Evolutionary conservation across 2,329 filamentous ascomycete species (phyloP).

Genomic region (Dendrostoma leiphaemia): DNA sequence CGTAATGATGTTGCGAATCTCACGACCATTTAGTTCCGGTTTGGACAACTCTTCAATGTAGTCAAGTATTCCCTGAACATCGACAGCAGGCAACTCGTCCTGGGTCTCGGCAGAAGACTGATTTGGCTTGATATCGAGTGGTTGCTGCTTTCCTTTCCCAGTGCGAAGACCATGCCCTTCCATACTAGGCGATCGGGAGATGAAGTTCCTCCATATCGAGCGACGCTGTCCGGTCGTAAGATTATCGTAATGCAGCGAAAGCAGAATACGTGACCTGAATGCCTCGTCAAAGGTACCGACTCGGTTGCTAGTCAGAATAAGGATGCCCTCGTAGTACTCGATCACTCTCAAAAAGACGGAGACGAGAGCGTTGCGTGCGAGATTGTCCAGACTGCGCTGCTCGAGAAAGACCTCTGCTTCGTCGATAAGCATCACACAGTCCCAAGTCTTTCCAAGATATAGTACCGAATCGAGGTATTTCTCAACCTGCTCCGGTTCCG

Average conservation of each 20-base stretch:
- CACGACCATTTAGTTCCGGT: slow-evolving; percentile 37
- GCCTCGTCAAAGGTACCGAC: slow-evolving; percentile 34
- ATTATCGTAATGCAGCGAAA: slow-evolving; percentile 31
- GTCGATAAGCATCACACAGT: slow-evolving; percentile 35
- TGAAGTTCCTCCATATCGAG: slow-evolving; percentile 29
- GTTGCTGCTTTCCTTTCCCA: not conserved
- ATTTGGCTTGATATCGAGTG: not conserved
- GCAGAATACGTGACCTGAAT: slow-evolving; percentile 34
- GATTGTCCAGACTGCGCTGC: slow-evolving; percentile 29
- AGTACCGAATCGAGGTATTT: slow-evolving; percentile 30
- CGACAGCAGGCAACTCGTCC: not conserved
- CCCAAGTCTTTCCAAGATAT: slow-evolving; percentile 30
- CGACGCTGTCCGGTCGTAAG: slow-evolving; percentile 22
- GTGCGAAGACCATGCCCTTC: not conserved
- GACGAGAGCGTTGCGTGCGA: slow-evolving; percentile 35
- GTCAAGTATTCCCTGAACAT: slow-evolving; percentile 18
- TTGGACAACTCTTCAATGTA: slow-evolving; percentile 29
- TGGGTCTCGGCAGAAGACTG: not conserved
- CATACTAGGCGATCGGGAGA: not conserved
- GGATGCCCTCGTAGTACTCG: slow-evolving; percentile 34
- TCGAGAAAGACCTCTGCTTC: slow-evolving; percentile 39
- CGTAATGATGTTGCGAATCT: slow-evolving; percentile 38
- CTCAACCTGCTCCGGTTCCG: slow-evolving; percentile 26
- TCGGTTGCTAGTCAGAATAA: slow-evolving; percentile 35
- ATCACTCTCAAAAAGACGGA: slow-evolving; percentile 35